Conservation (phyloP, 805 yeast species). For the Zygosaccharomyces pseudorouxii region DNA sequence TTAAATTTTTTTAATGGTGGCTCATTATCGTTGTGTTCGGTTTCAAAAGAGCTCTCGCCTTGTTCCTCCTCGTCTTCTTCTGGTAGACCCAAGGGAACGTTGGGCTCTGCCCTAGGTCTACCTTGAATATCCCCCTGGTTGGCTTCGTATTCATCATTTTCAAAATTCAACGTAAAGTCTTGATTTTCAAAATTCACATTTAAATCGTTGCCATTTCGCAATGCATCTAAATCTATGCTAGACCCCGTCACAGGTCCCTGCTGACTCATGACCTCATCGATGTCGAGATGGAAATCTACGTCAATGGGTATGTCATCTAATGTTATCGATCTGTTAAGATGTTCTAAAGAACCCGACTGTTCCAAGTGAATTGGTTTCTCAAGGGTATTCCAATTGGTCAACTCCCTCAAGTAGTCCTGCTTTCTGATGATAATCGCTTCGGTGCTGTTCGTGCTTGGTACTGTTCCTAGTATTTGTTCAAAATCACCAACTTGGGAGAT, state of each 20-base stretch:
- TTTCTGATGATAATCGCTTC: slow-evolving; percentile 19
- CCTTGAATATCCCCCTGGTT: background rate
- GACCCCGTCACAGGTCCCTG: slow-evolving; percentile 21
- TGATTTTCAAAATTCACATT: slow-evolving; percentile 8
- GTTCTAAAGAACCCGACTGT: background rate
- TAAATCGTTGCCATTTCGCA: slow-evolving; percentile 7
- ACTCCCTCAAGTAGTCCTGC: slow-evolving; percentile 24
- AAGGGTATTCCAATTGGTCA: slow-evolving; percentile 20
- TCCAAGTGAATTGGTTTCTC: slow-evolving; percentile 6
- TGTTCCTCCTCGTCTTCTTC: slow-evolving; percentile 5
- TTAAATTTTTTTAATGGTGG: slow-evolving; percentile 13
- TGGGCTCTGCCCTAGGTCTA: background rate
- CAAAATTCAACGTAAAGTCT: slow-evolving; percentile 17
- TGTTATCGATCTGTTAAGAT: slow-evolving; percentile 9
- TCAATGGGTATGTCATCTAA: slow-evolving; percentile 25
- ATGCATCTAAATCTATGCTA: slow-evolving; percentile 7
- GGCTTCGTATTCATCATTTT: slow-evolving; percentile 9
- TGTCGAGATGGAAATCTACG: slow-evolving; percentile 28
- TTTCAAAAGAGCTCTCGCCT: slow-evolving; percentile 10
- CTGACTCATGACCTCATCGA: slow-evolving; percentile 29
- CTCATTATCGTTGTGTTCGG: slow-evolving; percentile 9
- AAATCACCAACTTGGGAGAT: slow-evolving; percentile 20
- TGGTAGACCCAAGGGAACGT: slow-evolving; percentile 10
- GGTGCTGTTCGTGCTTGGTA: background rate
- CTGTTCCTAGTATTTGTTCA: slow-evolving; percentile 8